Evolutionary conservation across 176 grass and related monocot genomes (phyloP), one percentile per base, ranked within the genome.

Genomic region (Zea luxurians): DNA sequence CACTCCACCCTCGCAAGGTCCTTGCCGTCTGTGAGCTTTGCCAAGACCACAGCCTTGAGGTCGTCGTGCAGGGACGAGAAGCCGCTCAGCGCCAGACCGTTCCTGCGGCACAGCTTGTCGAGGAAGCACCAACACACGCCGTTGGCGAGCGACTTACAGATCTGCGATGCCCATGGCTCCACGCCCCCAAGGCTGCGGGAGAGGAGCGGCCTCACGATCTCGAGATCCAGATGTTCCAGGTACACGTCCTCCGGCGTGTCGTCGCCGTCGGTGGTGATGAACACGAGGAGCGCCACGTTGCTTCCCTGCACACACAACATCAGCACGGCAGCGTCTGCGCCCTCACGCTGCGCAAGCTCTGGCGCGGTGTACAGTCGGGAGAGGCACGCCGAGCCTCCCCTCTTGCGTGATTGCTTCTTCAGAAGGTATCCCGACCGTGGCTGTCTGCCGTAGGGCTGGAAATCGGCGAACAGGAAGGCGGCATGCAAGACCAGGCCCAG

Each of bases 321-420:
- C 68, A 70, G 68, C 68, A 49, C 46, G 20, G 46, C 68, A 13
- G 68, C 68, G 6, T 70, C 68, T 1, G 68, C 68, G 68, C 21
- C 45, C 4, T 13, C 6, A 12, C 20, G 68, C 46, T 27, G 68
- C 12, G 21, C 46, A 5, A 70, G 46, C 6, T 70, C 21, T 21
- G 20, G 68, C 68, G 45, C 20, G 2, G 68, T 70, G 68, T 70
- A 70, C 21, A 3, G 13, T 6, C 68, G 68, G 20, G 20, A 49
- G 46, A 70, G 46, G 6, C 45, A 70, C 46, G 8, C 6, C 44
- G 67, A 48, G 67, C 45, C 20, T 7, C 44, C 20, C 66, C 3
- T 11, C 66, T 27, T 5, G 4, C 9, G 10, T 6, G 20, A 2
- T 3, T 4, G 70, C 34, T 5, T 54, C 34, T 17, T 54, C 48